Evolutionary conservation across 768 basidiomycete genomes (phyloP), one percentile per base, ranked within the genome.

Genomic region (Pulveroboletus sp.): DNA sequence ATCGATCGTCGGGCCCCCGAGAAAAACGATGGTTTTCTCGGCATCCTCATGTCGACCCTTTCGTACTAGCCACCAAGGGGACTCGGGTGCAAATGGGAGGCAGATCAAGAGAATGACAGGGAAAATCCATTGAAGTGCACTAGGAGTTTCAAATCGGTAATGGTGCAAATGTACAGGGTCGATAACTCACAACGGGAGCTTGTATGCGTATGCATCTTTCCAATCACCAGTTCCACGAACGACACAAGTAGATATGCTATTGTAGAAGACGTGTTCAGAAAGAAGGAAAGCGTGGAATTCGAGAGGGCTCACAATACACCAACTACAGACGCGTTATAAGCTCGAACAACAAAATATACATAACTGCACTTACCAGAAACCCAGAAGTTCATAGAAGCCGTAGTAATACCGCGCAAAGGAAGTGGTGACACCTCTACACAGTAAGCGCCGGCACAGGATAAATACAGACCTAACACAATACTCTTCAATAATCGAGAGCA

Each of bases 61-160:
- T 5, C 68, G 62, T 2, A 69, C 68, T 11, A 69, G 57, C 67
- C 67, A 69, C 67, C 67, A 69, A 0, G 68, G 68, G 0, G 57
- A 60, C 43, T 69, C 68, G 0, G 68, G 66, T 3, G 65, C 65
- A 25, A 68, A 65, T 1, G 57, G 54, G 29, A 69, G 57, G 17
- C 68, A 67, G 4, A 59, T 40, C 40, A 69, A 45, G 41, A 69
- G 57, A 2, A 68, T 56, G 36, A 63, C 25, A 0, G 66, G 68
- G 49, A 69, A 68, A 37, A 69, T 62, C 64, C 66, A 69, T 29
- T 69, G 68, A 13, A 69, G 43, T 10, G 60, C 64, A 27, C 63
- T 64, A 31, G 9, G 14, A 43, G 24, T 10, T 45, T 3, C 2
- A n/a, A 20, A 32, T 21, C 9, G 7, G 9, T 1, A 20, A 43